Conservation (phyloP, 2,329 filamentous ascomycete genomes). For the Trichothecium sympodiale region DNA sequence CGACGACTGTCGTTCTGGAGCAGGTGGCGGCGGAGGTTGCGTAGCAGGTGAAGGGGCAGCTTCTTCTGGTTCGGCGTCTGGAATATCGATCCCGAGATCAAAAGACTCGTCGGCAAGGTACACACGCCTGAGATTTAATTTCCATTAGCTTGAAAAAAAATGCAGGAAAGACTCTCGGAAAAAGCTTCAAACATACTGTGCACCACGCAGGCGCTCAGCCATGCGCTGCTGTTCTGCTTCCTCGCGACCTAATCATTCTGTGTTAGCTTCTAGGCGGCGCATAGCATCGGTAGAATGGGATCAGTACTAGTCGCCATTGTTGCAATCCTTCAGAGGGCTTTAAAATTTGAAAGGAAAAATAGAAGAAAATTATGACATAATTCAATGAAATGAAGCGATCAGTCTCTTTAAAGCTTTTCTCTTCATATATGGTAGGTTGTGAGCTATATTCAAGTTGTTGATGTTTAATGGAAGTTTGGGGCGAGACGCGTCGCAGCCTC, state of each 20-base stretch:
- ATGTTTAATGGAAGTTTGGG: no score
- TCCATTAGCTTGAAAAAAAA: no score
- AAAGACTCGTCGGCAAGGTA: conserved; percentile 52
- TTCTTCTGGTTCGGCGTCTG: conserved; percentile 13
- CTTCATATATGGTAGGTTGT: no score
- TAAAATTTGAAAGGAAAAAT: no score
- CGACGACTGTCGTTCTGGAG: conserved; percentile 9
- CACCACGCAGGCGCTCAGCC: conserved; percentile 54
- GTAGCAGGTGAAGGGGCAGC: conserved; percentile 2
- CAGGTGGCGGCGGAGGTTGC: conserved; percentile 6
- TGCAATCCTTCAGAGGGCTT: not conserved
- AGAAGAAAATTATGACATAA: no score
- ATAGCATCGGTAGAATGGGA: not conserved
- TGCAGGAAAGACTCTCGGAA: no score
- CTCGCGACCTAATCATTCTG: no score
- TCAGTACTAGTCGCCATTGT: conserved; percentile 26
- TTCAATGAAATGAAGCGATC: no score
- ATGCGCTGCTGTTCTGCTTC: conserved; percentile 30
- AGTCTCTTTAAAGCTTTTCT: no score
- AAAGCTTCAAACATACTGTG: conserved; percentile 41
- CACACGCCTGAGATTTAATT: conserved; percentile 31
- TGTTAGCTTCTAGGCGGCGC: no score
- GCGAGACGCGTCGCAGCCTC: no score
- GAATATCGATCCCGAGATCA: conserved; percentile 35
- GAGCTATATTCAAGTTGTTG: no score